Evolutionary conservation across 805 yeast species (phyloP).

Genomic region (Candida arabinofermentans): DNA sequence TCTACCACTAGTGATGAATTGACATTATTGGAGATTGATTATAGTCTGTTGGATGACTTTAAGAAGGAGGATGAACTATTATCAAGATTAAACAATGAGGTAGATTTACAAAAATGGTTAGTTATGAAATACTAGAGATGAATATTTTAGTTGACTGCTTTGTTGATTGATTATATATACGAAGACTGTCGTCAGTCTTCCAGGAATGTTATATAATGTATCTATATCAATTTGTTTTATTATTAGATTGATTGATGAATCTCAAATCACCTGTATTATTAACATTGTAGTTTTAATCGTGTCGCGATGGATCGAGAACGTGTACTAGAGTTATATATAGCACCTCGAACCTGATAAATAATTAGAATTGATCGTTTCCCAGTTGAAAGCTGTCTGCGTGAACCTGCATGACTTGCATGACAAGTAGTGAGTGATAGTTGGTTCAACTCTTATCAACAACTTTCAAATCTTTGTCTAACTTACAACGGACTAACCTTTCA

Average conservation of each 20-base stretch:
- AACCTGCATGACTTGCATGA: background rate
- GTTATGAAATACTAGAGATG: constrained; percentile 12
- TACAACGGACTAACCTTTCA: constrained; percentile 60
- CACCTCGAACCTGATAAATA: no score
- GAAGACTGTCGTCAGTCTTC: no score
- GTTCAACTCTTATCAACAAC: constrained; percentile 12
- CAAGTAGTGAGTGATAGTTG: background rate
- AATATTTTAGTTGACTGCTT: no score
- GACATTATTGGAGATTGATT: constrained; percentile 4
- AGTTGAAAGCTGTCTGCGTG: constrained; percentile 1
- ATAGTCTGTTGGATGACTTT: constrained; percentile 7
- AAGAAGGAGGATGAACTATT: constrained; percentile 12
- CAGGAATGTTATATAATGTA: no score
- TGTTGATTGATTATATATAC: no score
- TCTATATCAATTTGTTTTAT: no score
- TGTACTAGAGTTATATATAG: no score
- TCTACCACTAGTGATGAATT: constrained; percentile 12
- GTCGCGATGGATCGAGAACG: no score
- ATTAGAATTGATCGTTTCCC: no score
- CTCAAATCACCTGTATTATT: no score
- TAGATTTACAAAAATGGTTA: constrained; percentile 27
- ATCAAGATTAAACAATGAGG: constrained; percentile 12
- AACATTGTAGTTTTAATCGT: no score
- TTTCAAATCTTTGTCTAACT: constrained; percentile 39
- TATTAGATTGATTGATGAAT: no score